Conservation (phyloP, 1,284 basidiomycete genomes). For the Anthracocystis panici-leucophaei region DNA sequence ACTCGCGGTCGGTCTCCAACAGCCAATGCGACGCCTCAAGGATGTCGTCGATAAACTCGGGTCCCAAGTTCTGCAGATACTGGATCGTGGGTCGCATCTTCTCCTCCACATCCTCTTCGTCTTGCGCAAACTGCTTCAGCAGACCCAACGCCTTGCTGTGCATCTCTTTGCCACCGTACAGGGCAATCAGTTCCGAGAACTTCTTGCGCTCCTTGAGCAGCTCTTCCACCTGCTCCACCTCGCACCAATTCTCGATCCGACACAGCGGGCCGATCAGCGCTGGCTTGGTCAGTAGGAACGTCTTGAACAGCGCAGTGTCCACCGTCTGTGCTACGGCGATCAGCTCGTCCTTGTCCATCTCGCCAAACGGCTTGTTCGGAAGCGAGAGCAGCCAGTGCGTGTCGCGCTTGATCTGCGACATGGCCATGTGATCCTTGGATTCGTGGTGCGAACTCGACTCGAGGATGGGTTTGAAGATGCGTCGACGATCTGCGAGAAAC, state of each 20-base stretch:
- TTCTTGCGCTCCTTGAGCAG: constrained; percentile 86
- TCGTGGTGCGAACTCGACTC: constrained; percentile 42
- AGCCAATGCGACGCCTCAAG: constrained; percentile 80
- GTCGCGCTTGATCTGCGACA: constrained; percentile 57
- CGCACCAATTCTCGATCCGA: constrained; percentile 94
- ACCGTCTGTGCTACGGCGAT: constrained; percentile 85
- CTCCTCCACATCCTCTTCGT: constrained; percentile 83
- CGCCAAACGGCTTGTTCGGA: constrained; percentile 50
- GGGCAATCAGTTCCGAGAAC: constrained; percentile 87
- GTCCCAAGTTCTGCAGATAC: constrained; percentile 87
- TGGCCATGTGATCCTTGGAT: constrained; percentile 49
- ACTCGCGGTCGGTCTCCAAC: constrained; percentile 78
- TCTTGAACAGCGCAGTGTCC: constrained; percentile 94
- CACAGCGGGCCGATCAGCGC: constrained; percentile 87
- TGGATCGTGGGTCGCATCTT: constrained; percentile 85
- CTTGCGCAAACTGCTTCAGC: constrained; percentile 76
- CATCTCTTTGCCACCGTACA: constrained; percentile 96
- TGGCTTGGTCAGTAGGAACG: constrained; percentile 86
- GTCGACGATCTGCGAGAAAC: constrained; percentile 66
- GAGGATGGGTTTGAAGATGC: constrained; percentile 64
- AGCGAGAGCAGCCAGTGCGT: constrained; percentile 56
- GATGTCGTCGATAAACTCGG: constrained; percentile 61
- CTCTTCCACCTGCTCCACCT: constrained; percentile 93
- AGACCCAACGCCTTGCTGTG: constrained; percentile 87
- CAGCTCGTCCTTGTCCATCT: constrained; percentile 57